These are phyloP conservation scores for Hsuehochloa calcarea DNA, from an alignment of 176 grass and related monocot species.

Conservation along the genomic window DNA sequence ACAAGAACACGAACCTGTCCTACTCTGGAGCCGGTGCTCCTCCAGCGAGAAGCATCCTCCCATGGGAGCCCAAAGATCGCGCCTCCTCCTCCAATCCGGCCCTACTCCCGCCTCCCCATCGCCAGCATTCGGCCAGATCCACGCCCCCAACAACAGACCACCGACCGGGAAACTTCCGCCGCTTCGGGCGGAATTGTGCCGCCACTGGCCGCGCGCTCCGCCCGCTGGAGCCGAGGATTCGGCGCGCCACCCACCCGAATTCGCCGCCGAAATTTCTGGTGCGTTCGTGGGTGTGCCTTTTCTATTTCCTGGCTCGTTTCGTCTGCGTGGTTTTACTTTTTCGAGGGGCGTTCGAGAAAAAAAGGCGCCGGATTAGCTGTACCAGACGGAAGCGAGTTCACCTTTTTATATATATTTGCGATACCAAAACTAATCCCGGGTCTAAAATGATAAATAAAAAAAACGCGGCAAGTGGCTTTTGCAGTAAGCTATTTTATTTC, in stretches of 20 bases:
- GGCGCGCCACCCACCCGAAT: slow-evolving; percentile 18
- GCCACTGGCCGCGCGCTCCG: not conserved
- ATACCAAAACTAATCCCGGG: too few species aligned
- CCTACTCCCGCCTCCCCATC: slow-evolving; percentile 37
- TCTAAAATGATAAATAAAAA: too few species aligned
- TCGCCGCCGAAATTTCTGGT: slow-evolving; percentile 32
- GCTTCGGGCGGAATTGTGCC: slow-evolving; percentile 4
- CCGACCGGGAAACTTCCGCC: slow-evolving; percentile 2
- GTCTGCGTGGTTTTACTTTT: slow-evolving; percentile 33
- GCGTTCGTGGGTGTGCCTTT: slow-evolving; percentile 24
- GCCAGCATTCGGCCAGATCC: slow-evolving; percentile 39
- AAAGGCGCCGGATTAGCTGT: slow-evolving; percentile 58
- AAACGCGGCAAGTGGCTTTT: too few species aligned
- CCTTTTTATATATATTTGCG: too few species aligned
- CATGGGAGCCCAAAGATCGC: slow-evolving; percentile 57
- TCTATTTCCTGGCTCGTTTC: not conserved
- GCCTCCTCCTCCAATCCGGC: slow-evolving; percentile 29
- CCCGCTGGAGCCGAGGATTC: not conserved
- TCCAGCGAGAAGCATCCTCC: slow-evolving; percentile 85
- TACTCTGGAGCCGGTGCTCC: slow-evolving; percentile 58
- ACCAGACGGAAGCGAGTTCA: slow-evolving; percentile 34
- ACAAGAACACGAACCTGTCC: slow-evolving; percentile 51
- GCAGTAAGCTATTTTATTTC: too few species aligned
- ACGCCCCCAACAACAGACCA: slow-evolving; percentile 18
- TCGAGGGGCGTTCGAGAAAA: slow-evolving; percentile 28